Conservation (phyloP, 441 rosid genomes). For the Populus hybrid region DNA sequence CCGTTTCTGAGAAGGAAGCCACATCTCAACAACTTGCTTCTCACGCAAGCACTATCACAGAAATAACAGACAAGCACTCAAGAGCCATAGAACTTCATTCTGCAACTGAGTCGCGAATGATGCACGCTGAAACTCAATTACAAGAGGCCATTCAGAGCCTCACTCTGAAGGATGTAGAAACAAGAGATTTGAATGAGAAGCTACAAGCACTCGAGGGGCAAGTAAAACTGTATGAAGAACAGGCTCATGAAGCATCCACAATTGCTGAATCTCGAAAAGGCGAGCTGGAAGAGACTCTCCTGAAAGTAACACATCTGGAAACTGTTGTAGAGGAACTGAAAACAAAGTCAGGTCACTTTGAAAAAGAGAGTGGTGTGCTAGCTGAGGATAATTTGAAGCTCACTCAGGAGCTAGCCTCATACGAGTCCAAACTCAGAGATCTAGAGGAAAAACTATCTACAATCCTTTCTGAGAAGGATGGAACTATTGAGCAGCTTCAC, state of each 20-base stretch:
- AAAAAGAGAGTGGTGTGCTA: constrained; percentile 65
- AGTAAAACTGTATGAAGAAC: constrained; percentile 47
- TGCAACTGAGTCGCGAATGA: constrained; percentile 38
- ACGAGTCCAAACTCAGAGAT: constrained; percentile 59
- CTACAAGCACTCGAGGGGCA: constrained; percentile 52
- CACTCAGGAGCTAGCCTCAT: constrained; percentile 60
- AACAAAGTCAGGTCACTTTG: constrained; percentile 51
- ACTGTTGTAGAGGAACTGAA: constrained; percentile 55
- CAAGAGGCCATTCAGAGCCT: constrained; percentile 53
- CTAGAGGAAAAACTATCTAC: constrained; percentile 52
- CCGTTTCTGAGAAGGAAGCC: constrained; percentile 63
- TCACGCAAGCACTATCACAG: constrained; percentile 39
- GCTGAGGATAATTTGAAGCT: constrained; percentile 81
- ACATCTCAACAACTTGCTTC: constrained; percentile 51
- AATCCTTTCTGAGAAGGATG: constrained; percentile 55
- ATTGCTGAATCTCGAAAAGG: constrained; percentile 47
- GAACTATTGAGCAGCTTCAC: constrained; percentile 55
- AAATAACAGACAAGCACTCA: constrained; percentile 56
- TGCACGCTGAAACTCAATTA: constrained; percentile 40
- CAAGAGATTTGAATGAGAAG: constrained; percentile 56
- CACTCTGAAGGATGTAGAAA: constrained; percentile 51
- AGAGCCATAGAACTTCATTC: constrained; percentile 53
- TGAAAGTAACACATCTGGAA: constrained; percentile 59
- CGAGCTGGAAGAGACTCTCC: constrained; percentile 65
- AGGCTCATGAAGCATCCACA: constrained; percentile 50